Evolutionary conservation across 177 flowering plant species (phyloP).

Genomic region (Vitis hybrid): DNA sequence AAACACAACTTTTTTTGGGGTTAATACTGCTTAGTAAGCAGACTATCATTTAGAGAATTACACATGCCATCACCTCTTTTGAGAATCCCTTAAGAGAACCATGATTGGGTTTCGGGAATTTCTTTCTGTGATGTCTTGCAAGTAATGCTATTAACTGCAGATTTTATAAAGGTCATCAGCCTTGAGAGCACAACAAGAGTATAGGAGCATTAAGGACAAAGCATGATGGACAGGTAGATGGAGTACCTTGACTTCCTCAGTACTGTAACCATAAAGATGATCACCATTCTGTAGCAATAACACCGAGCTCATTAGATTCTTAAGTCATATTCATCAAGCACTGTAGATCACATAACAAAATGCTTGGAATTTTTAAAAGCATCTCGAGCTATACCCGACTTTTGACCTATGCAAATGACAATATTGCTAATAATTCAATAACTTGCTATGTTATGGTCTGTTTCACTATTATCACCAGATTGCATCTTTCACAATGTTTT

Average conservation of each 20-base stretch:
- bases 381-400: no score
- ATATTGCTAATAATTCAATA: no score
- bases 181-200: neutral
- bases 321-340: no score
- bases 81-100: constrained; percentile 31
- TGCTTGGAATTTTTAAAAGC: no score
- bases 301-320: constrained; percentile 8
- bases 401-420: no score
- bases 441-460: no score
- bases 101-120: constrained; percentile 45
- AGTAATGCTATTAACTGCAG: constrained; percentile 72
- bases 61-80: constrained; percentile 37
- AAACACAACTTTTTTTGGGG: neutral
- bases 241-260: constrained; percentile 63
- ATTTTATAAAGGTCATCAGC: constrained; percentile 11
- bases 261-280: constrained; percentile 55
- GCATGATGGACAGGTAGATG: neutral
- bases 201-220: neutral
- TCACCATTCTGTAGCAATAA: constrained; percentile 47
- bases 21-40: neutral
- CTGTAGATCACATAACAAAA: no score
- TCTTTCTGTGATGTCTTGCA: constrained; percentile 68
- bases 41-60: neutral
- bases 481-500: no score
- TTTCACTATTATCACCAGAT: no score